Evolutionary conservation across 2,329 filamentous ascomycete genomes (phyloP).

Genomic region (Colletotrichum brevisporum): DNA sequence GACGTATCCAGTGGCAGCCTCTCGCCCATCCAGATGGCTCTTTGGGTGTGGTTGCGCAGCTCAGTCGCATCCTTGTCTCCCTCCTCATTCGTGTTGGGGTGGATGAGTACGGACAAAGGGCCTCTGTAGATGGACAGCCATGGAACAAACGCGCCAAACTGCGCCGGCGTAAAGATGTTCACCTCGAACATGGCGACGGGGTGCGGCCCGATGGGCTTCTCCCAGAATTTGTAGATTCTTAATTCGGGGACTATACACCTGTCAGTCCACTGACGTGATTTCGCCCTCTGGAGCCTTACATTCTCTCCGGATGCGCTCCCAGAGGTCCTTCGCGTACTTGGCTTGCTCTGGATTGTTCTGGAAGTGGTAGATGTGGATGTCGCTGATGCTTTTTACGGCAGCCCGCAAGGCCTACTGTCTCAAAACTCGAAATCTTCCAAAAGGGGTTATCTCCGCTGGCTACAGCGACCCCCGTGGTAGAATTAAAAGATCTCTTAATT

Average conservation of each 20-base stretch:
- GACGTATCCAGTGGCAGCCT: constrained; percentile 70
- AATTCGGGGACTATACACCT: constrained; percentile 81
- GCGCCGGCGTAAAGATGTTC: constrained; percentile 85
- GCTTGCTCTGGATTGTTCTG: constrained; percentile 73
- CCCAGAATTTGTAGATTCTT: constrained; percentile 84
- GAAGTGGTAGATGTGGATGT: constrained; percentile 89
- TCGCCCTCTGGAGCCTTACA: constrained; percentile 65
- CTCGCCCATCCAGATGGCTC: constrained; percentile 83
- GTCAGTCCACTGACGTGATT: constrained; percentile 13
- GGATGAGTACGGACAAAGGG: constrained; percentile 82
- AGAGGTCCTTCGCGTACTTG: constrained; percentile 79
- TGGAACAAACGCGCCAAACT: constrained; percentile 90
- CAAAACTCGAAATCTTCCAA: too few species aligned
- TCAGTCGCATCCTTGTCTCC: constrained; percentile 51
- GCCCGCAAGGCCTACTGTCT: too few species aligned
- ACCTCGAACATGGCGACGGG: constrained; percentile 93
- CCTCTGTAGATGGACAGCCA: constrained; percentile 89
- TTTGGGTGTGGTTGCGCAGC: constrained; percentile 73
- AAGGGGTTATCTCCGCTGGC: too few species aligned
- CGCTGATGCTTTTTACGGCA: constrained; percentile 56
- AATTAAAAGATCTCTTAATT: too few species aligned
- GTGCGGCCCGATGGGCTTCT: constrained; percentile 85
- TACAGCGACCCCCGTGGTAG: too few species aligned
- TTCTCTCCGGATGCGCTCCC: constrained; percentile 84
- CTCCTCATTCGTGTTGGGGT: constrained; percentile 81